A percentile compares a stretch with the other conserved stretches of the same genome.
phyloP scores from a whole-genome alignment of 257 asterid species.

The Solanum etuberosum region DNA sequence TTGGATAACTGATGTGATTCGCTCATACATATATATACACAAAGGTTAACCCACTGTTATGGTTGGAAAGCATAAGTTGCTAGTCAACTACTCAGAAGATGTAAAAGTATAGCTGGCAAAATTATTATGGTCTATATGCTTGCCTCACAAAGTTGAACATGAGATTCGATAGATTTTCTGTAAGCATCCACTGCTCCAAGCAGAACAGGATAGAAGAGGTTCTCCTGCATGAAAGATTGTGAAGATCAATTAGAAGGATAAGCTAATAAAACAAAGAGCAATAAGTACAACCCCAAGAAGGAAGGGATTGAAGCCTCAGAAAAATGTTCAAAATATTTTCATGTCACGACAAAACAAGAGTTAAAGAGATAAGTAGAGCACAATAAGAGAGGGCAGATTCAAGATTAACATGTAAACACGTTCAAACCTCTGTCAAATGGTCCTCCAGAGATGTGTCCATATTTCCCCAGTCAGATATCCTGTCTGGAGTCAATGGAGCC shows the following conservation, averaged over 20 bases:
- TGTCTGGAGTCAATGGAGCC: conserved; percentile 52
- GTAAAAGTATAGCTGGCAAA: background rate
- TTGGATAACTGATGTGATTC: background rate
- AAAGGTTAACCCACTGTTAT: background rate
- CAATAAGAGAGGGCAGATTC: conserved; percentile 1
- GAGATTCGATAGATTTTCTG: conserved; percentile 53
- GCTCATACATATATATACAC: background rate
- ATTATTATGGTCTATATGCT: background rate
- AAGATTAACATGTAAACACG: background rate
- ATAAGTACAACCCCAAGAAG: background rate
- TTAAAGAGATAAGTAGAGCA: background rate
- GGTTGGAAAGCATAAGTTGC: background rate
- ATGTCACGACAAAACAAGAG: background rate
- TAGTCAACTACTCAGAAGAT: background rate
- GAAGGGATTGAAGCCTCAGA: background rate
- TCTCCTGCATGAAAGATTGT: conserved; percentile 43
- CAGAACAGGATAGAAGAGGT: conserved; percentile 56
- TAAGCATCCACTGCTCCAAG: conserved; percentile 65
- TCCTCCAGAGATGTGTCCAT: conserved; percentile 47
- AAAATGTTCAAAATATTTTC: background rate
- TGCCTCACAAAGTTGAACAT: conserved; percentile 61
- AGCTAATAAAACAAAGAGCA: background rate
- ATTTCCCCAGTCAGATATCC: conserved; percentile 41
- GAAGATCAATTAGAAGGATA: background rate
- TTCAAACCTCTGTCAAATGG: conserved; percentile 57